These are phyloP conservation scores for Trichophyton mentagrophytes DNA, from an alignment of 2,329 filamentous ascomycete genomes.

Conservation along the genomic window DNA sequence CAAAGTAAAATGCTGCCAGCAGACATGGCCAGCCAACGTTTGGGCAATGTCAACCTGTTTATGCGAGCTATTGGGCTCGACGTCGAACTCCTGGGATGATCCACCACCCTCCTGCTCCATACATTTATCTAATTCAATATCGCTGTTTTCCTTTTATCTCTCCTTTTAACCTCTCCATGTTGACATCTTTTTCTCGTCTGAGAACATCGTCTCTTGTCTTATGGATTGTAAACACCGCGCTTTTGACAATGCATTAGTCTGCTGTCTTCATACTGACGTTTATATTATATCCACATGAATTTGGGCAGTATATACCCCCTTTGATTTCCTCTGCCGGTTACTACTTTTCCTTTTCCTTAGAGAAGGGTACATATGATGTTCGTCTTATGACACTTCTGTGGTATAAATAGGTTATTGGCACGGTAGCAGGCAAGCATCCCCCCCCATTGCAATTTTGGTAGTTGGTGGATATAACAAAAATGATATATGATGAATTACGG, in stretches of 20 bases:
- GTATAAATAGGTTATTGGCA: not conserved
- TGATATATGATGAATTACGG: not conserved
- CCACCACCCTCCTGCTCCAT: not conserved
- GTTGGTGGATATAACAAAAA: not conserved
- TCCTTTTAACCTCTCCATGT: not conserved
- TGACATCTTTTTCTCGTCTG: not conserved
- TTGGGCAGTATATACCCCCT: not conserved
- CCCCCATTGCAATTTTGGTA: not conserved
- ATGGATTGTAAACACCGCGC: not conserved
- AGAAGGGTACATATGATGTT: not conserved
- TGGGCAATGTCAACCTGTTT: conserved; percentile 92
- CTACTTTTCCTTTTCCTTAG: not conserved
- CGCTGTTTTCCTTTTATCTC: not conserved
- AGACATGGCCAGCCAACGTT: conserved; percentile 68
- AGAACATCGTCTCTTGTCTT: not conserved
- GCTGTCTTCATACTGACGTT: not conserved
- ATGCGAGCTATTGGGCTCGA: conserved; percentile 98
- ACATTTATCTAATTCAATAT: not conserved
- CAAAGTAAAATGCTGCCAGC: conserved; percentile 80
- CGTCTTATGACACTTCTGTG: not conserved
- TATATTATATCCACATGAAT: not conserved
- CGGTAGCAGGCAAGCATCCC: not conserved
- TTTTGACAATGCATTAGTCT: not conserved
- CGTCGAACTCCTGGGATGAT: conserved; percentile 60
- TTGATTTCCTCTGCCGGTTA: not conserved